A percentile compares a stretch with the other conserved stretches of the same genome.
phyloP scores from a whole-genome alignment of 805 yeast species.

The Nakazawaea ambrosiae region DNA sequence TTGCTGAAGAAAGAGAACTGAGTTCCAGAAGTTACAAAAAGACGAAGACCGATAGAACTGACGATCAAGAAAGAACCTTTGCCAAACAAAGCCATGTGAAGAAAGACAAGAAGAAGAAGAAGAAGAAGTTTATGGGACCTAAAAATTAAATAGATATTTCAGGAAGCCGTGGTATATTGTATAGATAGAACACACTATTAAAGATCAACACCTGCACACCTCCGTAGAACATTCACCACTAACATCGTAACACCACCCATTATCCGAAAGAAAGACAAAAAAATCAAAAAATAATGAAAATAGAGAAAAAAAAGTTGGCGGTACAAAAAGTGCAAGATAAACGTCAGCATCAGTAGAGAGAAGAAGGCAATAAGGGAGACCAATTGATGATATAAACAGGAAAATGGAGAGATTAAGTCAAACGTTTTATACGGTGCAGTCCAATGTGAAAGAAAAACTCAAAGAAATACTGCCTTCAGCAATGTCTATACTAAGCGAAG shows the following conservation, averaged over 20 bases:
- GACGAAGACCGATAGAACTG: constrained; percentile 64
- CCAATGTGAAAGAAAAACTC: not conserved
- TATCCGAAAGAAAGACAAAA: not conserved
- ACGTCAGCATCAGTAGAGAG: not conserved
- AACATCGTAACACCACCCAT: too few species aligned
- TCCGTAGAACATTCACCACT: too few species aligned
- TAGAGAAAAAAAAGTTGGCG: too few species aligned
- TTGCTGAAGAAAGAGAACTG: constrained; percentile 43
- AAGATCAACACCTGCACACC: too few species aligned
- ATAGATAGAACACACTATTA: not conserved
- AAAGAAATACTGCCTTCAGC: not conserved
- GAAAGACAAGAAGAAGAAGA: constrained; percentile 23
- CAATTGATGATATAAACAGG: not conserved
- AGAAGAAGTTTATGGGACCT: constrained; percentile 15
- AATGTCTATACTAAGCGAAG: not conserved
- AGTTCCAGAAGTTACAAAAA: constrained; percentile 63
- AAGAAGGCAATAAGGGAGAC: too few species aligned
- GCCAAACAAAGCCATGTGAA: constrained; percentile 25
- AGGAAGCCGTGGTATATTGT: not conserved
- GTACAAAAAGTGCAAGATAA: not conserved
- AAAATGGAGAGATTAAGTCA: constrained; percentile 3
- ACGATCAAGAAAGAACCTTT: constrained; percentile 37
- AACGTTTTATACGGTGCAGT: not conserved
- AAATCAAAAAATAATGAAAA: too few species aligned
- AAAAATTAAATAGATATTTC: too few species aligned